Evolutionary conservation across 345 rosid species (phyloP).

Genomic region (Laguncularia racemosa): DNA sequence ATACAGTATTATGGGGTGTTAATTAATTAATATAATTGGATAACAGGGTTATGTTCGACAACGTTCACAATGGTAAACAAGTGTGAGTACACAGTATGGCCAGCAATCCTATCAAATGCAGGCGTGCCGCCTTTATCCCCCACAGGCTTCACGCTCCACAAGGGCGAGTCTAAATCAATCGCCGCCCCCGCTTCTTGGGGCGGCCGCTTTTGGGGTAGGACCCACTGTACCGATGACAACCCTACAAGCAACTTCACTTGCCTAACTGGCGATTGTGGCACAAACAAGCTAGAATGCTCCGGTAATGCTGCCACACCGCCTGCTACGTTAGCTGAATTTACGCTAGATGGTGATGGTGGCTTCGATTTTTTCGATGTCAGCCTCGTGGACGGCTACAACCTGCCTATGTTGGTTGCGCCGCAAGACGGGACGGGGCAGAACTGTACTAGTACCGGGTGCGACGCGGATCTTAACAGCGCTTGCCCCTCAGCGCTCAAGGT

Average conservation of each 20-base stretch:
- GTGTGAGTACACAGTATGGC: conserved; percentile 83
- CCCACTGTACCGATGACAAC: conserved; percentile 61
- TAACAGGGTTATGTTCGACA: conserved; percentile 21
- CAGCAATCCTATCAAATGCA: conserved; percentile 76
- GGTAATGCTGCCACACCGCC: conserved; percentile 81
- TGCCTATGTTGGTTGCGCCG: conserved; percentile 74
- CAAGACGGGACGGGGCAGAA: conserved; percentile 67
- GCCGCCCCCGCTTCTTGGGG: conserved; percentile 80
- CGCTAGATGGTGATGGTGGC: conserved; percentile 48
- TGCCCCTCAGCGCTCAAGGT: conserved; percentile 86
- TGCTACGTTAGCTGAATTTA: conserved; percentile 81
- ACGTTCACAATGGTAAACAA: conserved; percentile 60
- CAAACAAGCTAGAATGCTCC: conserved; percentile 61
- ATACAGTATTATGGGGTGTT: too few relatives aligned
- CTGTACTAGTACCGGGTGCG: conserved; percentile 72
- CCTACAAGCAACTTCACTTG: conserved; percentile 51
- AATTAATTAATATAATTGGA: too few relatives aligned
- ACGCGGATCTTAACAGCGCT: conserved; percentile 55
- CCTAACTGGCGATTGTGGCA: conserved; percentile 81
- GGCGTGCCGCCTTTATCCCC: conserved; percentile 55
- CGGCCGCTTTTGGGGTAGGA: conserved; percentile 92
- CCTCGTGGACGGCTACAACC: conserved; percentile 91
- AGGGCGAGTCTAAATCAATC: conserved; percentile 47
- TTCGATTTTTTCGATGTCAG: conserved; percentile 81
- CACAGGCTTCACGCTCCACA: conserved; percentile 75